Base-by-base conservation (phyloP, 2,329 filamentous ascomycete species). In the Trichoderma koningii region DNA sequence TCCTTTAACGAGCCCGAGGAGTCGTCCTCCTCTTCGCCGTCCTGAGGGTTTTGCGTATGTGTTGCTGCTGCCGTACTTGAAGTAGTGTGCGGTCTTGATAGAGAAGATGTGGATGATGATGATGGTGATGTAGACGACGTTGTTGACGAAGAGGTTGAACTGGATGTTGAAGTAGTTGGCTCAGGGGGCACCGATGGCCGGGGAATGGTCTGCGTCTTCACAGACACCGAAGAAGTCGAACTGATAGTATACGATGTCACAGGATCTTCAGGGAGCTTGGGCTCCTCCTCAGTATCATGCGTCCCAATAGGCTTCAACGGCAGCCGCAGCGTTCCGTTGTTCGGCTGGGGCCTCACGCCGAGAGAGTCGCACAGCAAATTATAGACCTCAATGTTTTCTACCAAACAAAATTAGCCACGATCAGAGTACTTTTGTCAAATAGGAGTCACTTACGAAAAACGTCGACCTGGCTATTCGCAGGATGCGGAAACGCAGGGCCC, bases 361-460 rank as follows among this genome's bases (percentile, higher is more conserved):
- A 98, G 78, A 0, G 91, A 93, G 77, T 97, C 93, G 75, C 94
- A 97, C 51, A 98, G 78, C 68, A 98, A 91, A 72, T 97, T 97
- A 79, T 98, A 98, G 9, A 98, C 90, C 72, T 97, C 91, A 66
- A 87, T 93, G 69, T 98, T 98, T 85, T 97, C 91, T 94, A 70
- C 26, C 6, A 5, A 52, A 52, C 5, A 51, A 12, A 68, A 73
- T 77, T 74, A 77, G 68, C 52, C 19, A 66, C 41, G n/a, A 17
- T 55, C 7, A 38, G 3, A 26, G 30, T n/a, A 30, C 7, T 52
- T 17, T 30, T 1, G 7, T 21, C 9, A 21, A 14, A 9, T 1
- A 21, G 3, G 5, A 3, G 23, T 23, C 38, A 85, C 90, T 85
- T 85, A 93, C 91, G 93, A 75, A 98, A 98, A 3, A 83, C 81